Evolutionary conservation across 2,329 filamentous ascomycete genomes (phyloP).

Genomic region (Paecilomyces variotii): DNA sequence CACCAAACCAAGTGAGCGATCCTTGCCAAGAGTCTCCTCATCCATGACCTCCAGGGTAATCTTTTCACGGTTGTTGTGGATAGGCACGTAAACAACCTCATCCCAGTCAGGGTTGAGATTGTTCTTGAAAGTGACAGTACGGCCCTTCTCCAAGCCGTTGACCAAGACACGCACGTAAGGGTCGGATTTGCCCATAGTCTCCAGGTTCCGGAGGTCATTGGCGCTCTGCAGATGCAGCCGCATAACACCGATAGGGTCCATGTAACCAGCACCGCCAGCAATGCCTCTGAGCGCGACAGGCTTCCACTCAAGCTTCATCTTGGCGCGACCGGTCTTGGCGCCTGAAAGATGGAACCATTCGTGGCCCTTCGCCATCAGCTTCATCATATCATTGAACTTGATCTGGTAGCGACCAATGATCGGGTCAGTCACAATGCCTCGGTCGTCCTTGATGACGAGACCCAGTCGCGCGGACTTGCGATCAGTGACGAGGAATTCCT

Average conservation of each 20-base stretch:
- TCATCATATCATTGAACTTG: constrained; percentile 86
- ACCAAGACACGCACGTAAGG: constrained; percentile 84
- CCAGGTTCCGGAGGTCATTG: constrained; percentile 76
- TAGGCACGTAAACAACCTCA: constrained; percentile 86
- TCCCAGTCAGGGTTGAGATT: constrained; percentile 94
- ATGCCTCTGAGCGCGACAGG: constrained; percentile 80
- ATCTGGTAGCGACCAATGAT: constrained; percentile 89
- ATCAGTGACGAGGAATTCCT: constrained; percentile 93
- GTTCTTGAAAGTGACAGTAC: constrained; percentile 93
- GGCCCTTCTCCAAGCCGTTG: constrained; percentile 81
- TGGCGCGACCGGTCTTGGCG: constrained; percentile 73
- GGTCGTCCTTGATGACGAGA: constrained; percentile 89
- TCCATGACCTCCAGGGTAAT: constrained; percentile 94
- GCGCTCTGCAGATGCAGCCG: constrained; percentile 85
- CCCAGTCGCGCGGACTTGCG: constrained; percentile 84
- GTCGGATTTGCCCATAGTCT: constrained; percentile 94
- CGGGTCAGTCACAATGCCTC: constrained; percentile 74
- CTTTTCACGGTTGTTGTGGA: constrained; percentile 77
- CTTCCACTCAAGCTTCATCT: constrained; percentile 91
- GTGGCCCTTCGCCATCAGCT: constrained; percentile 82
- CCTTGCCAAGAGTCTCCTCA: constrained; percentile 82
- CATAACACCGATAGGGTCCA: constrained; percentile 91
- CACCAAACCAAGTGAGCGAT: constrained; percentile 74
- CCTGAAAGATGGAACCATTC: constrained; percentile 92
- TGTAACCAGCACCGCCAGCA: constrained; percentile 71